Base-by-base conservation (phyloP, 345 rosid species). In the Cardamine occulta region DNA sequence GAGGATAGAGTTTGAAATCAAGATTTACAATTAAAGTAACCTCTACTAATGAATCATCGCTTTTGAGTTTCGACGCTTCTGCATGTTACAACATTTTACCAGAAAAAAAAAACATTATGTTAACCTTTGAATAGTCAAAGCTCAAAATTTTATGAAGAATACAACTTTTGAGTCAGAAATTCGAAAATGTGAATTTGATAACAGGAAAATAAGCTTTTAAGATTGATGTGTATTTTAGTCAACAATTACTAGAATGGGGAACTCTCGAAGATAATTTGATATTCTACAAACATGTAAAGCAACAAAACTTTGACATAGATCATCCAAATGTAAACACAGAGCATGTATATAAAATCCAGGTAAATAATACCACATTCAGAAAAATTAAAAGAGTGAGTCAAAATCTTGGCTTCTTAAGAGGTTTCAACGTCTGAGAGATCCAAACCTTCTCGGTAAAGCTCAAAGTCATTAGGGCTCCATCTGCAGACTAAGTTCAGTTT, bases 361-460 rank as follows among this genome's bases (percentile, higher is more conserved):
- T 48, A 44, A 35, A 37, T 37, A 77, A 19, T 10, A 28, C 2
- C 45, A 51, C 10, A 54, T 7, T 56, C 23, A 65, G 28, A 49
- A 77, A 51, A 24, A 12, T 17, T 8, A 34, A 34, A 64, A 39
- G 47, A 21, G 55, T 4, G 51, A 54, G 53, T 57, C 68, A 77
- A 58, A 65, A 77, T 72, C 68, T 72, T 51, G 68, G 61, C 26
- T 35, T 49, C 74, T 78, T 66, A 91, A n/a, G 88, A 82, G 59
- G 89, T 86, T 66, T 95, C 99, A n/a, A 95, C 74, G 60, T 90
- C 99, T 0, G 98, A 92, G 73, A 81, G 91, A 70, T 90, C 99
- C 37, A 64, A 83, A 42, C 86, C 93, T 80, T 85, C 93, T 32
- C 70, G 68, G 70, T 87, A 88, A 23, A 88, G 91, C 79, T 92